Evolutionary conservation across 495 filamentous ascomycete genomes (phyloP), one percentile per base, ranked within the genome.

Genomic region (Penicillium goetzii): DNA sequence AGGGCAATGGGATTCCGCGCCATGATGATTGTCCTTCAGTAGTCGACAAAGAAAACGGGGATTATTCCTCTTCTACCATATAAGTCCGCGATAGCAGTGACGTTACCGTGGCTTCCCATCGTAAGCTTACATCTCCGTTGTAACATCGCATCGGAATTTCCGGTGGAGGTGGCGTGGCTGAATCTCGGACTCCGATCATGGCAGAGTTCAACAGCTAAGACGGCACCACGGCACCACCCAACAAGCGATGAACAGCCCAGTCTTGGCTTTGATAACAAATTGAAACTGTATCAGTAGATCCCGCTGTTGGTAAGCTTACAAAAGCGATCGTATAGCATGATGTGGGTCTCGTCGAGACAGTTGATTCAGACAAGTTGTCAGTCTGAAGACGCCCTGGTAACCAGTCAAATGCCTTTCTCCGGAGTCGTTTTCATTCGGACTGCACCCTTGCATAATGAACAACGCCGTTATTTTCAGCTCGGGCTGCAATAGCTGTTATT

Each of bases 191-290:
- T 55, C 52, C 52, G 52, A 55, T 34, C 33, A 50, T 23, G 17
- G 11, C 19, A 23, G 11, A 28, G 3, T 11, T 55, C 28, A 9
- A 30, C 15, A 36, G 33, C 30, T 23, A 11, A 34, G 26, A 19
- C 30, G 52, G 19, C 52, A 52, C 15, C 4, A 52, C 14, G 28
- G 9, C 49, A 15, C 30, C 2, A 21, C 4, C 5, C 30, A 55
- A 88, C 69, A 32, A 88, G 70, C 2, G 81, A 79, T 0, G 66
- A 59, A 34, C 33, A 11, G 33, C 9, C 33, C 33, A 34, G 33
- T 1, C 4, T 7, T 34, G 33, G 10, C 33, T 34, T 34, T 34
- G 33, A 34, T 34, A 34, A 11, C 3, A 11, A 1, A 7, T 34
- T 34, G 33, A 34, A 34, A 34, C 33, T 1, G 6, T 8, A 1